Base-by-base conservation (phyloP, 495 filamentous ascomycete genomes). In the Terfezia boudieri region DNA sequence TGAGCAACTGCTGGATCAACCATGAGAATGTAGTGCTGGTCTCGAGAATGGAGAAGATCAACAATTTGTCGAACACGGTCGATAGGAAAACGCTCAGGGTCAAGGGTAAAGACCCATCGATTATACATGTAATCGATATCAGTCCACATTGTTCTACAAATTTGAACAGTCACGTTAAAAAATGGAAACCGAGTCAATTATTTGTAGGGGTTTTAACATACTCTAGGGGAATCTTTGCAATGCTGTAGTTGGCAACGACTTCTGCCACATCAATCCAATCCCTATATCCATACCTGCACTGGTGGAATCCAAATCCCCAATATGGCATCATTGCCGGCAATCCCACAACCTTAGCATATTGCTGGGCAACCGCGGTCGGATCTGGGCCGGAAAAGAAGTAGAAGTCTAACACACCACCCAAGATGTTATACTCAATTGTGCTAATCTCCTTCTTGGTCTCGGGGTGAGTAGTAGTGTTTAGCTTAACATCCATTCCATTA, bases 21-120 rank as follows among this genome's bases (percentile, higher is more conserved):
- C 84, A 92, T 92, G 43, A 90, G 70, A 49, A 89, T 75, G 58
- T 89, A 88, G 52, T 86, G 74, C 62, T 90, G 86, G 51, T 86
- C 59, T 60, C 83, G 74, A 26, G 66, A 64, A 64, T 94, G 86
- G 0, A 94, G 73, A 59, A 84, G 75, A 49, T 72, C 68, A 43
- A 89, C 76, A 12, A 90, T 61, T 54, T 79, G 73, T n/a, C 77
- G 78, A 70, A 88, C 74, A 57, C 71, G 76, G 4, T 73, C 59
- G 4, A 87, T 57, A 0, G 84, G 78, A 66, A 82, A 94, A 37
- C 83, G 72, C 4, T 82, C 70, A 0, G 80, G 76, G 59, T 89
- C 86, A 16, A 85, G 69, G 1, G 81, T 80, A 65, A 94, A 90
- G 50, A 86, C 75, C 63, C 69, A 59, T 36, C 75, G 76, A 9